Conservation (phyloP, 345 rosid species). For the Salix brachista region DNA sequence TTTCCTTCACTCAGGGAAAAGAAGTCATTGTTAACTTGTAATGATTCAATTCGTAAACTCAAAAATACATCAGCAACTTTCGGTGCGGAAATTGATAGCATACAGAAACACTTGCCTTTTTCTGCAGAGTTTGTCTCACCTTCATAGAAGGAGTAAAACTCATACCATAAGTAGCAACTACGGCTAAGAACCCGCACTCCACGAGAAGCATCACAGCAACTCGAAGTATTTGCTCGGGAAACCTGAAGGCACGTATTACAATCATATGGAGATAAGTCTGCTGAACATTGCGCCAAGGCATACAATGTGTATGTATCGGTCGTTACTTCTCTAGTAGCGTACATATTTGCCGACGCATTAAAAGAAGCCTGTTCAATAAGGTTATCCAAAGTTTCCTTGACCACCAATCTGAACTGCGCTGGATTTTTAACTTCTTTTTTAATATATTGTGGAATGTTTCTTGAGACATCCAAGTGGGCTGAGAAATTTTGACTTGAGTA, state of each 20-base stretch:
- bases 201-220: conserved; percentile 19
- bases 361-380: conserved; percentile 21
- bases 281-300: conserved; percentile 35
- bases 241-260: conserved; percentile 29
- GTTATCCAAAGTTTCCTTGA: conserved; percentile 19
- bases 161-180: conserved; percentile 42
- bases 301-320: conserved; percentile 16
- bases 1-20: no score
- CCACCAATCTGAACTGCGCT: conserved; percentile 11
- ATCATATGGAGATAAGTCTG: conserved; percentile 26
- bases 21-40: no score
- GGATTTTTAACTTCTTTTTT: conserved; percentile 17
- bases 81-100: no score
- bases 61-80: no score
- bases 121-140: conserved; percentile 13
- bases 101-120: conserved; percentile 16
- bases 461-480: conserved; percentile 22
- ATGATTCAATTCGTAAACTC: no score
- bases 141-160: conserved; percentile 33
- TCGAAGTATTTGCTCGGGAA: conserved; percentile 22
- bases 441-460: conserved; percentile 20
- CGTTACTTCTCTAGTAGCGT: conserved; percentile 1
- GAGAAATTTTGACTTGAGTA: conserved; percentile 26
- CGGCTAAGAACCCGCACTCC: conserved; percentile 39
- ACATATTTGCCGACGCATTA: conserved; percentile 4